Base-by-base conservation (phyloP, 73 alveolate genomes). In the Paramecium octaurelia region DNA sequence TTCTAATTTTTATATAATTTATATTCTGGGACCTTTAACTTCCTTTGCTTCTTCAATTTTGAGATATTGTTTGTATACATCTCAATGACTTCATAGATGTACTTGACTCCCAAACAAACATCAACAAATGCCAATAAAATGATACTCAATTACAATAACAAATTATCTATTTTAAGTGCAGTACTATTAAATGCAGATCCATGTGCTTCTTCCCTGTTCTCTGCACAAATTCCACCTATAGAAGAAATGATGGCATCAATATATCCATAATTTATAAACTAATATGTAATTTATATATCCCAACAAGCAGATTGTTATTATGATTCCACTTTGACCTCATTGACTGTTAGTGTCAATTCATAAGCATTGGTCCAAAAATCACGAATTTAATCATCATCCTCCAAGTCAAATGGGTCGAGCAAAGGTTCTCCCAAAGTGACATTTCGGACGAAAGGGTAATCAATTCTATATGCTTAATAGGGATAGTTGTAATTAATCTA, bases 81-180 rank as follows among this genome's bases (percentile, higher is more conserved):
- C 18, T 80, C 70, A 44, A 80, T 80, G 14, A 80, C 91, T 48
- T 80, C 91, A 80, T 44, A 80, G 2, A 80, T 80, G 14, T 80
- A 80, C 44, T 80, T 80, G 16, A 46, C 43, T 43, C 91, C 91
- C 18, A 80, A 48, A 31, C 46, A 14, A 10, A 80, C 14, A 20
- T 80, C 76, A 21, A 48, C 6, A 2, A 80, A 80, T 42, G 91
- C 43, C 14, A 80, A 46, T 16, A 80, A 7, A 44, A 80, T 20
- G 6, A 80, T 46, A 20, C 46, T 8, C 8, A 80, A 38, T 23
- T 40, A 80, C 21, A 80, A 35, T 4, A 80, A n/a, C 6, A 27
- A n/a, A 44, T 48, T 24, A 43, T 80, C 91, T 18, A 42, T 31
- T 48, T 48, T 23, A 14, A 46, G 9, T 16, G 46, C 35, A 44